Evolutionary conservation across 495 filamentous ascomycete genomes (phyloP).

Genomic region (Cetradonia linearis): DNA sequence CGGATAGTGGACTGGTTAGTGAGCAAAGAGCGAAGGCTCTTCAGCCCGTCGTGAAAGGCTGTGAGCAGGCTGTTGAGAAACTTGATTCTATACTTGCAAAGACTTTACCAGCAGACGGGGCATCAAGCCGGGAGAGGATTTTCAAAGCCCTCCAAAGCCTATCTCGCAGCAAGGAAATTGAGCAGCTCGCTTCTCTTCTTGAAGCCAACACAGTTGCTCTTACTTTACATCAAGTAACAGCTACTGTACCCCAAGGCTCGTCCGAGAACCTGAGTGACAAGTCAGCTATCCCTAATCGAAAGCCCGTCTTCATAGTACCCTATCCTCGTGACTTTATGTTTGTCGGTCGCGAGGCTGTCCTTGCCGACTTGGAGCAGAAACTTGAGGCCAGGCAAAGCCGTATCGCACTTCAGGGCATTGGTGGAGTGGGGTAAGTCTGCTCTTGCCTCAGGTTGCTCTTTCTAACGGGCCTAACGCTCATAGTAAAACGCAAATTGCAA

Average conservation of each 20-base stretch:
- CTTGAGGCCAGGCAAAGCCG: constrained; percentile 19
- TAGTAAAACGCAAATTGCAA: constrained; percentile 24
- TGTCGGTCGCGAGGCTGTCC: constrained; percentile 30
- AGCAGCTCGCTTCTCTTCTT: not conserved
- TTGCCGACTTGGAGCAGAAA: constrained; percentile 27
- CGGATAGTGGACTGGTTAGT: not conserved
- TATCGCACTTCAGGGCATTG: constrained; percentile 33
- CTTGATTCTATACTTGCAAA: not conserved
- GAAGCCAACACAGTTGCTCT: not conserved
- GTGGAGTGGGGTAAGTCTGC: constrained; percentile 31
- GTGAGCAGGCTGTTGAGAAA: not conserved
- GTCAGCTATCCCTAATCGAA: not conserved
- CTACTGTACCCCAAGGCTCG: not conserved
- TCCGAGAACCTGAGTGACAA: no score
- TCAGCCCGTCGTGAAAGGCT: not conserved
- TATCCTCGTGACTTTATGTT: constrained; percentile 33
- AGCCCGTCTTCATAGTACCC: not conserved
- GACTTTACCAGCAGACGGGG: not conserved
- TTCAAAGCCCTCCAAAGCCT: not conserved
- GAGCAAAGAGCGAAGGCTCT: not conserved
- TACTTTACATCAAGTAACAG: constrained; percentile 1
- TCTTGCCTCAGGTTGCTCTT: no score
- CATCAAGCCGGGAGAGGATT: not conserved
- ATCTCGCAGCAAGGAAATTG: not conserved
- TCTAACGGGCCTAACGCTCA: no score